Evolutionary conservation across 257 asterid species (phyloP).

Genomic region (Penstemon davidsonii): DNA sequence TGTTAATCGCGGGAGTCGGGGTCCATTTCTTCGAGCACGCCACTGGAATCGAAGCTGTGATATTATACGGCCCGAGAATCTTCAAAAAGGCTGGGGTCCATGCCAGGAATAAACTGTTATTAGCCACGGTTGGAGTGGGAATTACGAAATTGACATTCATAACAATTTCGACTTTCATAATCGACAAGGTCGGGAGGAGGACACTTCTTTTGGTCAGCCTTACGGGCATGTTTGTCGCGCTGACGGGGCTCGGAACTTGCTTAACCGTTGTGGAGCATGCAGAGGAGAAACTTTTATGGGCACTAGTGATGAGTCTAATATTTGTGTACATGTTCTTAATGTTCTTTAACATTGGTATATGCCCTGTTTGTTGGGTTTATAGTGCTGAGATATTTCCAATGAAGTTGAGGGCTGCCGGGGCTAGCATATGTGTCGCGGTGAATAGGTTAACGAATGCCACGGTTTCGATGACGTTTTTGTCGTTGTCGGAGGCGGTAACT

Average conservation of each 20-base stretch:
- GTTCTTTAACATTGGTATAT: conserved; percentile 71
- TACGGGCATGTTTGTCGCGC: conserved; percentile 53
- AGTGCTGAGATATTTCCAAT: conserved; percentile 70
- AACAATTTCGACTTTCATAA: conserved; percentile 46
- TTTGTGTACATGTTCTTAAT: conserved; percentile 43
- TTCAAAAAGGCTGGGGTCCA: conserved; percentile 49
- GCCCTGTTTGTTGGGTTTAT: conserved; percentile 81
- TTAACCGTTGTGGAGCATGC: conserved; percentile 47
- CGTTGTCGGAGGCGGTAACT: conserved; percentile 52
- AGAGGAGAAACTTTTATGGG: conserved; percentile 40
- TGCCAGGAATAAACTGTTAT: conserved; percentile 37
- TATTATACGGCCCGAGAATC: conserved; percentile 12
- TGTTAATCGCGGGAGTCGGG: conserved; percentile 13
- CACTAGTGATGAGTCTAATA: conserved; percentile 51
- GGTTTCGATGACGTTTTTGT: conserved; percentile 61
- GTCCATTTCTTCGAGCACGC: conserved; percentile 20
- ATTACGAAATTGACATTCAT: conserved; percentile 52
- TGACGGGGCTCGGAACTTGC: conserved; percentile 53
- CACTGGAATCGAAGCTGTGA: conserved; percentile 16
- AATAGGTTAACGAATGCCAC: conserved; percentile 74
- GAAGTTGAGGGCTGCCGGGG: conserved; percentile 66
- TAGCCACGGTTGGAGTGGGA: conserved; percentile 65
- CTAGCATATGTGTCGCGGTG: conserved; percentile 59
- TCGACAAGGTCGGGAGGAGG: conserved; percentile 64
- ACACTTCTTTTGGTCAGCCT: conserved; percentile 50